phyloP scores from a whole-genome alignment of 2,329 filamentous ascomycete genomes.

The Hypoxylon sp. region DNA sequence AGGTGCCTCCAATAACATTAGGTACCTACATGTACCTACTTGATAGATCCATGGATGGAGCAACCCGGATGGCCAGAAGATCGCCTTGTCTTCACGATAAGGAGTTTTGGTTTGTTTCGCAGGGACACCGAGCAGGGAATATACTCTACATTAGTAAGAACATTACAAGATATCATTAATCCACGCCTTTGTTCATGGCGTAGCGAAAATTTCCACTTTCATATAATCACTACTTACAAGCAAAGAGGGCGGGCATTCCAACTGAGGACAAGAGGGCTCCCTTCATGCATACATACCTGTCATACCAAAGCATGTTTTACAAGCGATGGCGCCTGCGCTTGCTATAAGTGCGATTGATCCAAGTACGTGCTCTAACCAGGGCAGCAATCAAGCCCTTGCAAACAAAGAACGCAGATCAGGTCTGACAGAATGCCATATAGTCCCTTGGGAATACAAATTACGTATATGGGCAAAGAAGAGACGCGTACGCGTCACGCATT shows the following conservation, averaged over 20 bases:
- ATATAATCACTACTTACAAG: background rate
- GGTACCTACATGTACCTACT: background rate
- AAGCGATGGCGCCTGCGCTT: background rate
- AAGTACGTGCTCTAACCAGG: background rate
- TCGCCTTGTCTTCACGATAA: background rate
- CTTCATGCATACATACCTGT: background rate
- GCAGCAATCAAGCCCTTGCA: background rate
- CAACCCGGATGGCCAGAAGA: no score
- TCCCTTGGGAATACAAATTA: background rate
- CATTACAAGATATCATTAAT: background rate
- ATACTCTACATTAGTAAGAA: background rate
- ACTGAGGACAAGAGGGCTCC: background rate
- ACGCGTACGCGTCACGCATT: background rate
- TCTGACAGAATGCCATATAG: background rate
- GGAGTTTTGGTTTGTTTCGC: background rate
- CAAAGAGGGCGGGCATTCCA: background rate
- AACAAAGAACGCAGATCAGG: background rate
- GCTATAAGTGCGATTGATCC: background rate
- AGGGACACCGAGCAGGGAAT: background rate
- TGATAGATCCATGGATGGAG: no score
- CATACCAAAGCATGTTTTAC: background rate
- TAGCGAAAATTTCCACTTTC: background rate
- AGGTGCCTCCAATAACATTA: background rate
- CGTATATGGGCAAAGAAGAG: background rate
- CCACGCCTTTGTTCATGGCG: background rate